Conservation (phyloP, 2,329 filamentous ascomycete genomes). For the Fusarium denticulatum region DNA sequence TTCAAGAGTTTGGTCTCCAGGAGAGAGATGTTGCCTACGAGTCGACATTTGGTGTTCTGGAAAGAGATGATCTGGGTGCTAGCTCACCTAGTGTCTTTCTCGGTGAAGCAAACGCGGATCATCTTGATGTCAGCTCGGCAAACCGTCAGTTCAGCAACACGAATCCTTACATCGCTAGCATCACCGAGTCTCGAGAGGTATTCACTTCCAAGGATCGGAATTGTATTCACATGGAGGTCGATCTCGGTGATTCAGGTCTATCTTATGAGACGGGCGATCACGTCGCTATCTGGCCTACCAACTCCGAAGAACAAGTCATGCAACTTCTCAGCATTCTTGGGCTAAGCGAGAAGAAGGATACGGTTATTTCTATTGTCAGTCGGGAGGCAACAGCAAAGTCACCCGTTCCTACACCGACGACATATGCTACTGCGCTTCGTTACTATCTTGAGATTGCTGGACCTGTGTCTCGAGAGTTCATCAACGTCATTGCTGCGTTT, state of each 20-base stretch:
- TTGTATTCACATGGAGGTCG: background rate
- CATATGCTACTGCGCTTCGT: background rate
- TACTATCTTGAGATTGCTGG: constrained; percentile 14
- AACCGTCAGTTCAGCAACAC: background rate
- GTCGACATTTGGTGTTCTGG: background rate
- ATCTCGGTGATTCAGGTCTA: background rate
- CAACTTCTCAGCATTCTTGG: background rate
- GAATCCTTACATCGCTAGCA: background rate
- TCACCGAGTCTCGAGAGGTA: background rate
- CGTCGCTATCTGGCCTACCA: background rate
- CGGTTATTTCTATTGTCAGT: background rate
- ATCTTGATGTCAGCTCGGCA: background rate
- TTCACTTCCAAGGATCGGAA: background rate
- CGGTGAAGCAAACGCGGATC: background rate
- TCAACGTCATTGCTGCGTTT: background rate
- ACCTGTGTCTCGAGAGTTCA: constrained; percentile 4
- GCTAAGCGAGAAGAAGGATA: background rate
- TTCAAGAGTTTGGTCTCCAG: background rate
- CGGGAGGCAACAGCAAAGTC: background rate
- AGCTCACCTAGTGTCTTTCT: background rate
- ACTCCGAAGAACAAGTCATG: background rate
- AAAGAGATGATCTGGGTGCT: background rate
- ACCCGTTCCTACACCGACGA: constrained; percentile 4
- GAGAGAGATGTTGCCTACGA: background rate
- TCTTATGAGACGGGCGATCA: background rate